Evolutionary conservation across 805 yeast species (phyloP).

Genomic region (Isabelozyma heimii): DNA sequence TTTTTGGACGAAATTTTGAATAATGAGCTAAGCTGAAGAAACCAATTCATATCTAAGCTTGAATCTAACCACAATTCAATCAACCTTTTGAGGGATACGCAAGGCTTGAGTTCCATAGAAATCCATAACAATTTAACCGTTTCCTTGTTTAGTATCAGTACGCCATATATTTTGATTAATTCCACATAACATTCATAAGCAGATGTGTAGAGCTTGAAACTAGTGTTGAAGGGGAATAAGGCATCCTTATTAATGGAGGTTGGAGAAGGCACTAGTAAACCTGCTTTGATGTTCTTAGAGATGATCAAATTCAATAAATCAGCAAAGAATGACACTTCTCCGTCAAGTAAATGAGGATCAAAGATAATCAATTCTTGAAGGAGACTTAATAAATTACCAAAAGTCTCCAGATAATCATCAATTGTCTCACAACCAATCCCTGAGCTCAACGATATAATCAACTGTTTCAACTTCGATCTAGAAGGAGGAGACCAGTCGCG

Average conservation of each 20-base stretch:
- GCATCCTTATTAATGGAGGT: constrained; percentile 40
- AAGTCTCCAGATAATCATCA: constrained; percentile 23
- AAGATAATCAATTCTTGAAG: constrained; percentile 39
- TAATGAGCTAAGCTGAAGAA: constrained; percentile 50
- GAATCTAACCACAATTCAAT: constrained; percentile 62
- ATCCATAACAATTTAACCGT: constrained; percentile 62
- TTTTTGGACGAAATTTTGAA: constrained; percentile 44
- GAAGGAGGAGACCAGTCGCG: constrained; percentile 16
- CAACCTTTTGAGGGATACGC: constrained; percentile 42
- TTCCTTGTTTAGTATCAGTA: constrained; percentile 40
- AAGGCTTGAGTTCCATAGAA: constrained; percentile 47
- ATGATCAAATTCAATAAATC: constrained; percentile 24
- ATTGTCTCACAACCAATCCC: constrained; percentile 31
- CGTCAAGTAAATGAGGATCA: constrained; percentile 34
- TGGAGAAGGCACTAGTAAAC: constrained; percentile 29
- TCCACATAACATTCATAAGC: constrained; percentile 60
- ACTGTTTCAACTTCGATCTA: constrained; percentile 20
- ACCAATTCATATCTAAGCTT: constrained; percentile 52
- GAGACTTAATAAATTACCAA: constrained; percentile 19
- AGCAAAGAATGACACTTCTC: constrained; percentile 27
- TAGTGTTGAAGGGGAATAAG: constrained; percentile 45
- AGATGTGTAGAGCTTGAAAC: constrained; percentile 34
- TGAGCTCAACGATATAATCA: constrained; percentile 24
- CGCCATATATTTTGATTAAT: constrained; percentile 49
- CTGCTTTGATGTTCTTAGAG: constrained; percentile 34